Evolutionary conservation across 2,329 filamentous ascomycete genomes (phyloP), one percentile per base, ranked within the genome.

Genomic region (Claviceps cyperi): DNA sequence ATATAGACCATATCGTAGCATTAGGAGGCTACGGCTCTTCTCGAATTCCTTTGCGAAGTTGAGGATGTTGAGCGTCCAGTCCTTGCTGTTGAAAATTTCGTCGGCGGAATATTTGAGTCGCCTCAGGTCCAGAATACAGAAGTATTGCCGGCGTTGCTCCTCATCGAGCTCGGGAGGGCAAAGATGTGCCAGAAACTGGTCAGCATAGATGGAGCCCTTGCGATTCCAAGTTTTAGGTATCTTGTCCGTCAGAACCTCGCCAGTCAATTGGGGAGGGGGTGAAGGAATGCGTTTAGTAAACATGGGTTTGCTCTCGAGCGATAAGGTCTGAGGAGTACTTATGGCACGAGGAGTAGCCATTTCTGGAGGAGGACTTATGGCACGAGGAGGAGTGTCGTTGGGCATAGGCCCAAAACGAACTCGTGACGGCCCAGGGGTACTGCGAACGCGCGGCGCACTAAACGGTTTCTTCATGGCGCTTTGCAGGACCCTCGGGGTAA

Each of bases 21-120:
- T 72, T 51, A 81, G 80, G 43, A 81, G 65, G 56, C 76, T 77
- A 46, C 77, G 70, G 58, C 76, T 80, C 67, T 81, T 81, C 60
- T 81, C 77, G 53, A 78, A 81, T 60, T 80, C 77, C 60, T 80
- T 81, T 39, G 77, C 76, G 51, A 81, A 81, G 60, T 80, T 80
- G 54, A 76, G 61, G 17, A 80, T 72, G 54, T 81, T 81, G 49
- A 81, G 62, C 62, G 77, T 78, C 77, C 77, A 81, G 55, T 78
- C 76, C 60, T 80, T 80, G 59, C 72, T 75, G 17, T 65, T 59
- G 52, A 80, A 81, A 15, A 81, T 77, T 56, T 80, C 77, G 56
- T 80, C 72, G 28, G 77, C 77, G 5, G 76, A 74, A 57, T 79
- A 78, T 63, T 81, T 81, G 44, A 81, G 68, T 54, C 77, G 72